Percentiles rank a stretch among this genome's conserved stretches.
These are phyloP conservation scores for Arabidopsis arenosa DNA, from an alignment of 345 rosid species.

Conservation along the genomic window DNA sequence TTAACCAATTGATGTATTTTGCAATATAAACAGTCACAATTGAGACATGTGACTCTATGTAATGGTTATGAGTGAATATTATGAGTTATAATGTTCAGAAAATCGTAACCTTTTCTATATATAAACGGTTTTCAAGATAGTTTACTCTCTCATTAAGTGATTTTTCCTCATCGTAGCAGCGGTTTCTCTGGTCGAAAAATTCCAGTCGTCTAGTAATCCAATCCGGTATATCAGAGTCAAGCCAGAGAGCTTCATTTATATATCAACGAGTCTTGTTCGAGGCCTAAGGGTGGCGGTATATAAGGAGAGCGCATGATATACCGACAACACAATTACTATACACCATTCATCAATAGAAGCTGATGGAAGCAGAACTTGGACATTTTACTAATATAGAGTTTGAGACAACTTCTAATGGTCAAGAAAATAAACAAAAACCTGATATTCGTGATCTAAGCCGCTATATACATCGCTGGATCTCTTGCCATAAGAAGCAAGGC, in stretches of 20 bases:
- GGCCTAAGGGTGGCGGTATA: no score
- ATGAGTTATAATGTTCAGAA: not conserved
- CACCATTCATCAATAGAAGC: no score
- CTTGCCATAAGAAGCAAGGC: slow-evolving; percentile 45
- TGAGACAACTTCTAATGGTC: no score
- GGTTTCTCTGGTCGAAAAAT: slow-evolving; percentile 55
- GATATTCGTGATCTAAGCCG: slow-evolving; percentile 31
- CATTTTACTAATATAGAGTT: not conserved
- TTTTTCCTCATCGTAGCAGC: slow-evolving; percentile 27
- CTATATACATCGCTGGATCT: slow-evolving; percentile 40
- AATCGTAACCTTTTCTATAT: not conserved
- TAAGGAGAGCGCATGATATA: no score
- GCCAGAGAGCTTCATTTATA: slow-evolving; percentile 66
- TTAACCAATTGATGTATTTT: no score
- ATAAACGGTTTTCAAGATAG: not conserved
- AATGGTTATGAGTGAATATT: no score
- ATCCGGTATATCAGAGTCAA: slow-evolving; percentile 56
- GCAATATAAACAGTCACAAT: no score
- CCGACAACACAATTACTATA: no score
- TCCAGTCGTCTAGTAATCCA: slow-evolving; percentile 71
- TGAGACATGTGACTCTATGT: no score
- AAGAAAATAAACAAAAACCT: not conserved
- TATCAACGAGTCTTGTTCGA: no score
- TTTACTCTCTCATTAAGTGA: slow-evolving; percentile 6
- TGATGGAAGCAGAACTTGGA: not conserved